Evolutionary conservation across 2,329 filamentous ascomycete genomes (phyloP).

Genomic region (Fonsecaea erecta): DNA sequence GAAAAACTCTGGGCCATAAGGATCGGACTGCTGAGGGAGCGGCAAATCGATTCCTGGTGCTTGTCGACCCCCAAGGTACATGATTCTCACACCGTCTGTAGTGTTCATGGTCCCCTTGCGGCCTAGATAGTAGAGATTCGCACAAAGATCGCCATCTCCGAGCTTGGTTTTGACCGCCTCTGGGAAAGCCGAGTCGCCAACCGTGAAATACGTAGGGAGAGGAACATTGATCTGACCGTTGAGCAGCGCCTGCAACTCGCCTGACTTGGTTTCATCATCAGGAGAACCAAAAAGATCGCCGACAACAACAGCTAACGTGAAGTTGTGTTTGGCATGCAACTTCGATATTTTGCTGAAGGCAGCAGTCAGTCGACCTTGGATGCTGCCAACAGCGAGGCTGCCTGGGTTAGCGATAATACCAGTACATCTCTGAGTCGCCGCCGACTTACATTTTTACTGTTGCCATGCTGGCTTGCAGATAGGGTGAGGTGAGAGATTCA

Average conservation of each 20-base stretch:
- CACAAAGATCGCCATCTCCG: slow-evolving; percentile 75
- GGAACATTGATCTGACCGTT: slow-evolving; percentile 74
- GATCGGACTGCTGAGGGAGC: slow-evolving; percentile 69
- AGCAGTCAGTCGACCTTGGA: slow-evolving; percentile 76
- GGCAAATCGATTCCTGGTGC: slow-evolving; percentile 61
- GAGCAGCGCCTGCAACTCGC: slow-evolving; percentile 69
- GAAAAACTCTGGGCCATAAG: slow-evolving; percentile 77
- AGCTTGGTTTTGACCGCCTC: slow-evolving; percentile 72
- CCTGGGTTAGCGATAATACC: background rate
- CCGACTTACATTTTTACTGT: slow-evolving; percentile 29
- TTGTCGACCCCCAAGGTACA: slow-evolving; percentile 77
- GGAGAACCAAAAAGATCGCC: slow-evolving; percentile 76
- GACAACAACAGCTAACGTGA: slow-evolving; percentile 80
- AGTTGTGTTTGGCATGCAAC: slow-evolving; percentile 84
- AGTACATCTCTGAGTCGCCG: background rate
- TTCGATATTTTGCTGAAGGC: slow-evolving; percentile 79
- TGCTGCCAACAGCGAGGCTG: slow-evolving; percentile 75
- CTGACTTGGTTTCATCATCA: slow-evolving; percentile 49
- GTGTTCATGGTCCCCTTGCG: slow-evolving; percentile 89
- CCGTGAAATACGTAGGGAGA: slow-evolving; percentile 86
- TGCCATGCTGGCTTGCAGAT: slow-evolving; percentile 9
- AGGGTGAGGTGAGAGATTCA: background rate
- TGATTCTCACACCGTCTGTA: slow-evolving; percentile 83
- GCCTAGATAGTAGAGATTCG: slow-evolving; percentile 88
- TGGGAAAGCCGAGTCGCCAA: slow-evolving; percentile 76